Evolutionary conservation across 345 rosid genomes (phyloP).

Genomic region (Microthlaspi erraticum): DNA sequence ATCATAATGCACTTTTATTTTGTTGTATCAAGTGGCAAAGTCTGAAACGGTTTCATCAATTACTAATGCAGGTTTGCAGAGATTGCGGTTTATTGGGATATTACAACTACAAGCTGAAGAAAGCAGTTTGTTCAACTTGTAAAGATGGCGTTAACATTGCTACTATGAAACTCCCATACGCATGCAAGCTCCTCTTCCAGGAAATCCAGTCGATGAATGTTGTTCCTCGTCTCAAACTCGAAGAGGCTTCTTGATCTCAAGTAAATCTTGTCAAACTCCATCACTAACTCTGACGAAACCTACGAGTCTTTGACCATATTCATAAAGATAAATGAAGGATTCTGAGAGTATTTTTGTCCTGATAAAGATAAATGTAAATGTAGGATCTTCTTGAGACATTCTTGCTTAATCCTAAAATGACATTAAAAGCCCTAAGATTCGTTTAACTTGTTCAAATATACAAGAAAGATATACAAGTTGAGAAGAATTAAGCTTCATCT

Average conservation of each 20-base stretch:
- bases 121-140: slow-evolving; percentile 78
- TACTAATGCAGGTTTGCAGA: slow-evolving; percentile 69
- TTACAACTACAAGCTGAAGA: slow-evolving; percentile 75
- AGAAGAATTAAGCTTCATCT: slow-evolving; percentile 4
- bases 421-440: not conserved
- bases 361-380: too few relatives aligned
- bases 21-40: too few relatives aligned
- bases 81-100: slow-evolving; percentile 90
- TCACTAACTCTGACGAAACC: too few relatives aligned
- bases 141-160: slow-evolving; percentile 80
- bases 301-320: too few relatives aligned
- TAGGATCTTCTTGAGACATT: not conserved
- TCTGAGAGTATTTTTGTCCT: too few relatives aligned
- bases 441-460: not conserved
- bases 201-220: slow-evolving; percentile 87
- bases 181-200: slow-evolving; percentile 96
- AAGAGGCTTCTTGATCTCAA: slow-evolving; percentile 57
- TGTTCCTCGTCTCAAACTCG: slow-evolving; percentile 67
- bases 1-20: not conserved
- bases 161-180: slow-evolving; percentile 85
- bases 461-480: slow-evolving; percentile 4
- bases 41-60: slow-evolving; percentile 7
- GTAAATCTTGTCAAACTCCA: too few relatives aligned
- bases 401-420: not conserved
- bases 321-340: too few relatives aligned